A percentile compares a stretch with the other conserved stretches of the same genome.
These are phyloP conservation scores for Cryptococcus sp. DNA, from an alignment of 1,284 basidiomycete genomes.

Conservation along the genomic window DNA sequence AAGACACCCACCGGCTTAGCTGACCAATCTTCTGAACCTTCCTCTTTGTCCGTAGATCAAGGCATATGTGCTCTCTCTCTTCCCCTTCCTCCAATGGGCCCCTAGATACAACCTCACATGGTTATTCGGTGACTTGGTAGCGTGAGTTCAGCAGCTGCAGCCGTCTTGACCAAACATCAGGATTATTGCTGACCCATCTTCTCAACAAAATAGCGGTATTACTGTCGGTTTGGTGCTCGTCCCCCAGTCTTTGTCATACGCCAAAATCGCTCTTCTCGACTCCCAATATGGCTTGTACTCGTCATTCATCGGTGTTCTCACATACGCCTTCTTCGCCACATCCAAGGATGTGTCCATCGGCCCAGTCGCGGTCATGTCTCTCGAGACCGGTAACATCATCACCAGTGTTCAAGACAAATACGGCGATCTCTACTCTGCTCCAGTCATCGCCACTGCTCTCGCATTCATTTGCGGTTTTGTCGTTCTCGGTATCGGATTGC, in stretches of 20 bases:
- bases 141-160: constrained; percentile 50
- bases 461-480: constrained; percentile 91
- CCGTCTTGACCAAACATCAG: no score
- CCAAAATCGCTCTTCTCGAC: constrained; percentile 78
- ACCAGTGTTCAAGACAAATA: constrained; percentile 60
- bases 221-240: constrained; percentile 91
- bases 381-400: constrained; percentile 79
- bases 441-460: constrained; percentile 80
- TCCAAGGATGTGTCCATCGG: constrained; percentile 96
- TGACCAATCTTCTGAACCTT: neutral
- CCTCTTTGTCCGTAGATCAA: constrained; percentile 48
- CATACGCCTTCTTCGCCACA: constrained; percentile 62
- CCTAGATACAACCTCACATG: constrained; percentile 67
- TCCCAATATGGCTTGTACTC: constrained; percentile 93
- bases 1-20: neutral
- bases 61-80: constrained; percentile 68
- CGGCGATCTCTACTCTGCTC: constrained; percentile 60
- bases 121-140: constrained; percentile 71
- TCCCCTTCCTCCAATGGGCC: constrained; percentile 82
- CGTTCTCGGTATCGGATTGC: constrained; percentile 86
- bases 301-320: constrained; percentile 76
- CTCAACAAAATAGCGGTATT: constrained; percentile 56
- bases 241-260: constrained; percentile 68
- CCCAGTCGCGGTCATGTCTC: constrained; percentile 95
- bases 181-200: constrained; percentile 8